phyloP scores from a whole-genome alignment of 2,329 filamentous ascomycete species.

The Corinectria fuckeliana region DNA sequence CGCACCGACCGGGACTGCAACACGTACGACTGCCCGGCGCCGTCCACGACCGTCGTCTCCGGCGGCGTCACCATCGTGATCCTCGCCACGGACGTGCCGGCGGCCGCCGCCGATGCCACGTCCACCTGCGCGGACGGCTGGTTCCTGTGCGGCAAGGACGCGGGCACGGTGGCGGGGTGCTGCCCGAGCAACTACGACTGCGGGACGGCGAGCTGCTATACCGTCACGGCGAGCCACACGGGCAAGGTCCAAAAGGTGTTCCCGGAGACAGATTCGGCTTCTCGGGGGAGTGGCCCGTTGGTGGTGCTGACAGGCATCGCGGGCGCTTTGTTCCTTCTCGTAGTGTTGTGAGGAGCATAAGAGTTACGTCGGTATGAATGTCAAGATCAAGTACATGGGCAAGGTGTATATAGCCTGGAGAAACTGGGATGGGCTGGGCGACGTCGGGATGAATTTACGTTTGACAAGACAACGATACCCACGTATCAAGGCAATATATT shows the following conservation, averaged over 20 bases:
- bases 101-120: constrained; percentile 44
- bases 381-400: neutral
- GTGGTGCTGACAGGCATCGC: constrained; percentile 16
- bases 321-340: constrained; percentile 6
- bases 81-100: constrained; percentile 57
- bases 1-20: constrained; percentile 86
- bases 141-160: constrained; percentile 69
- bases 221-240: constrained; percentile 58
- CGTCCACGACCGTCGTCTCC: constrained; percentile 68
- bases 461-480: neutral
- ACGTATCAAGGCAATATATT: constrained; percentile 1
- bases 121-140: constrained; percentile 77
- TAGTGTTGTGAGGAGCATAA: neutral
- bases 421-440: neutral
- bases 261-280: constrained; percentile 40
- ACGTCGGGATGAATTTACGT: constrained; percentile 14
- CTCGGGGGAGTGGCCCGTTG: constrained; percentile 8
- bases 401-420: neutral
- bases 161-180: constrained; percentile 75
- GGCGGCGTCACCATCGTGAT: constrained; percentile 76
- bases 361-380: constrained; percentile 11
- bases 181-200: constrained; percentile 82
- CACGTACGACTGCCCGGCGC: constrained; percentile 76
- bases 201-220: constrained; percentile 74
- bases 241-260: constrained; percentile 62